phyloP scores from a whole-genome alignment of 352 stramenopile genomes.

The Pythium dissimile region DNA sequence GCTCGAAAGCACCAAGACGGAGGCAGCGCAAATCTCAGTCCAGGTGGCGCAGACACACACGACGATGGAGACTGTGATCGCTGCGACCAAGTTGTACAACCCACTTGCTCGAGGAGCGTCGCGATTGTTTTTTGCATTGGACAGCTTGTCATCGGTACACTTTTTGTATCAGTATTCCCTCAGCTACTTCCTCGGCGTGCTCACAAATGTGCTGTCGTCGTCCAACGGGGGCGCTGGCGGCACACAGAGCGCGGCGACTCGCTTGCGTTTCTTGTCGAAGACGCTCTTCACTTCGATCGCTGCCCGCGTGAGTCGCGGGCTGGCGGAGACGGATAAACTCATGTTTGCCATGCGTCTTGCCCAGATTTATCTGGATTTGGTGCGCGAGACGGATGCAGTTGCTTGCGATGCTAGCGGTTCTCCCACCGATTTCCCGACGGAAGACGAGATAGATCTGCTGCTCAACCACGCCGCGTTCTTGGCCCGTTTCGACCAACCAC shows the following conservation, averaged over 20 bases:
- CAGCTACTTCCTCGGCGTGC: constrained; percentile 95
- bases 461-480: constrained; percentile 55
- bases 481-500: constrained; percentile 34
- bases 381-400: constrained; percentile 46
- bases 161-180: constrained; percentile 99
- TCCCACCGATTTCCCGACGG: constrained; percentile 54
- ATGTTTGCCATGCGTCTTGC: constrained; percentile 96
- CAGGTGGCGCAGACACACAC: constrained; percentile 84
- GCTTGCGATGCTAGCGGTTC: constrained; percentile 26
- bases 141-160: constrained; percentile 94
- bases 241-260: constrained; percentile 23
- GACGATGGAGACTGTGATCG: constrained; percentile 82
- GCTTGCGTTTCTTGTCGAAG: constrained; percentile 66
- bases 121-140: constrained; percentile 91
- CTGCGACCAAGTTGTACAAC: constrained; percentile 93
- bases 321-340: constrained; percentile 98
- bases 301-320: constrained; percentile 90
- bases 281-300: constrained; percentile 92
- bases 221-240: constrained; percentile 8
- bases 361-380: constrained; percentile 87
- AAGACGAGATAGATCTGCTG: constrained; percentile 72
- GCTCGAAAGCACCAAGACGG: constrained; percentile 98
- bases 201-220: constrained; percentile 89
- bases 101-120: constrained; percentile 91
- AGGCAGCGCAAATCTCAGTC: constrained; percentile 95